Evolutionary conservation across 306 rosid species (phyloP), one percentile per base, ranked within the genome.

Genomic region (Glycine soja): DNA sequence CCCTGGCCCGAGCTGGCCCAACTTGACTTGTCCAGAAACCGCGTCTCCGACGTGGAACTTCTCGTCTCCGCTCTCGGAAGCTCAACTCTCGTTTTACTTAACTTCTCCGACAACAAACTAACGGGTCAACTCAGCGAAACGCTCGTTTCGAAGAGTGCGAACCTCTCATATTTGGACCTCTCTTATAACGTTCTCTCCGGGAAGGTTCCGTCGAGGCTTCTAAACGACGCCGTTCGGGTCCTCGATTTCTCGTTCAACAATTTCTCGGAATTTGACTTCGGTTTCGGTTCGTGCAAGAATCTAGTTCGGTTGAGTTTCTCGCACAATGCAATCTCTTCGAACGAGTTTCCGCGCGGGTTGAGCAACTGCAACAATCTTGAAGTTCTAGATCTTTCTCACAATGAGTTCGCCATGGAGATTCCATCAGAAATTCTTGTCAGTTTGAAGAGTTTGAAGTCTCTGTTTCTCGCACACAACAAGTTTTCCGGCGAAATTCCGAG

Each of bases 191-290:
- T 75, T 34, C 69, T 91, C n/a, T 84, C 85, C 7, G 92, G 90
- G 56, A 72, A 79, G 53, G 48, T 91, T 16, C 90, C 95, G 3
- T n/a, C 48, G 42, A 24, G 38, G 40, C 80, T 89, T 19, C 70
- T 88, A 57, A 84, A 80, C 8, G 86, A 75, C 16, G 74, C 87
- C 64, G 86, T 91, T 38, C 16, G 59, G 84, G 16, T 69, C 40
- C 75, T 91, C 87, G 93, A 91, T 86, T 80, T 92, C 51, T 90
- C 97, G 1, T 11, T 48, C 82, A 90, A 90, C 88, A 90, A 90
- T 57, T 87, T 90, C 77, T 80, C 90, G 1, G 61, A 42, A 54
- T 24, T 24, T 24, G 30, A 24, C 30, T 54, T 88, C 67, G 89
- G 84, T 66, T 87, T 92, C 9, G 85, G 82, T 42, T 34, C 4